Evolutionary conservation across 176 grass and related monocot genomes (phyloP), one percentile per base, ranked within the genome.

Genomic region (Bothriochloa decipiens): DNA sequence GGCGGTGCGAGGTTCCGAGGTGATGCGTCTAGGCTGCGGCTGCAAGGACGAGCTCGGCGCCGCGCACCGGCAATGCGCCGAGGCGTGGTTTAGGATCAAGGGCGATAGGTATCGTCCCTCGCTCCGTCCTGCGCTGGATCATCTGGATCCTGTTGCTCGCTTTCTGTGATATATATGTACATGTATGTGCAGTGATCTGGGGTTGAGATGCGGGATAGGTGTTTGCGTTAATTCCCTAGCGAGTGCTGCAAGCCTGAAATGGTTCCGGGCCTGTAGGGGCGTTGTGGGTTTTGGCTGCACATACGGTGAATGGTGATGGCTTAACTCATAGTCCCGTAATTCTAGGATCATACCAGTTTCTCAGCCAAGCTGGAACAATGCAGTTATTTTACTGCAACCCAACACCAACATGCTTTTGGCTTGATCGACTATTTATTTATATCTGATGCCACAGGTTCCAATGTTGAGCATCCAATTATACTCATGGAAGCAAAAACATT

Each of bases 41-140:
- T 96, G 91, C 88, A 96, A 96, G 83, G 88, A 85, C 53, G 91
- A 92, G 43, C 91, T 96, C 7, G 91, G 72, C 46, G 57, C 71
- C 81, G 84, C 86, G 75, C 94, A 93, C 81, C 83, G 81, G 8
- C 93, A 92, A 47, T 96, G 93, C 87, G 93, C 88, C 70, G 91
- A 91, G 83, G 83, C 88, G 42, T 96, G 93, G 93, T 96, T 96
- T 75, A 89, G 78, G 88, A 77, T 92, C 65, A 93, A 93, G 73
- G 91, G 91, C 37, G 73, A 91, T 18, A 96, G 88, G 91, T 96
- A 84, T 0, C 11, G 62, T 47, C 18, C 41, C 83, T 60, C 57
- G n/a, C 74, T 26, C 35, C 6, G 27, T 82, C 68, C 12, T 75
- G 3, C 47, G 28, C 40, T 23, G 73, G 35, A 4, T 41, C 76